Percentiles rank a stretch among this genome's conserved stretches.
Conservation (phyloP, 768 basidiomycete species). For the Naematelia encephala region DNA sequence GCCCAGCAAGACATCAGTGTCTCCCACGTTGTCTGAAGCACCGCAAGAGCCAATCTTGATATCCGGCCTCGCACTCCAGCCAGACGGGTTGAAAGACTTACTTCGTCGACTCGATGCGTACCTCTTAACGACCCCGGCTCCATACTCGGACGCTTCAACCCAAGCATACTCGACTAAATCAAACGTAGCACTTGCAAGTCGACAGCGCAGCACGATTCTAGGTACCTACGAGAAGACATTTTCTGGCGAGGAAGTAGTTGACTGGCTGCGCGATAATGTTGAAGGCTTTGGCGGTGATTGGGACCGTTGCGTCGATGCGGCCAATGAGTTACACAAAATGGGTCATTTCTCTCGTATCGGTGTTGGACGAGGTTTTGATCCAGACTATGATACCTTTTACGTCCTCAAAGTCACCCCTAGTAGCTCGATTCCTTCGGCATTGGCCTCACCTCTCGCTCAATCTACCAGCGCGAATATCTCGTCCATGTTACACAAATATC, state of each 20-base stretch:
- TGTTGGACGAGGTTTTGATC: constrained; percentile 59
- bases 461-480: constrained; percentile 35
- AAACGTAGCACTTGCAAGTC: constrained; percentile 55
- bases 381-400: constrained; percentile 38
- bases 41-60: constrained; percentile 59
- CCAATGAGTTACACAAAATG: constrained; percentile 62
- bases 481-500: constrained; percentile 30
- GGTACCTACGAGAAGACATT: constrained; percentile 64
- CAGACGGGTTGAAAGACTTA: constrained; percentile 64
- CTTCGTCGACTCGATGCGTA: constrained; percentile 56
- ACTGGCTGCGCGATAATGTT: constrained; percentile 71
- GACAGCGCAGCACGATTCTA: constrained; percentile 43
- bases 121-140: constrained; percentile 32
- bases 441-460: constrained; percentile 30
- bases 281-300: constrained; percentile 72
- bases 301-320: constrained; percentile 74
- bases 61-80: constrained; percentile 69
- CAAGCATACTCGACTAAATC: constrained; percentile 20
- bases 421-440: neutral
- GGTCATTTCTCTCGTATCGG: constrained; percentile 53
- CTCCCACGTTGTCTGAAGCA: neutral
- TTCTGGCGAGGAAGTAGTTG: constrained; percentile 81
- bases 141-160: constrained; percentile 30
- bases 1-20: constrained; percentile 48
- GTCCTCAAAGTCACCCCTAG: constrained; percentile 33